Percentiles rank a stretch among this genome's conserved stretches.
phyloP scores from a whole-genome alignment of 306 rosid genomes.

The Vigna reflexopilosa region DNA sequence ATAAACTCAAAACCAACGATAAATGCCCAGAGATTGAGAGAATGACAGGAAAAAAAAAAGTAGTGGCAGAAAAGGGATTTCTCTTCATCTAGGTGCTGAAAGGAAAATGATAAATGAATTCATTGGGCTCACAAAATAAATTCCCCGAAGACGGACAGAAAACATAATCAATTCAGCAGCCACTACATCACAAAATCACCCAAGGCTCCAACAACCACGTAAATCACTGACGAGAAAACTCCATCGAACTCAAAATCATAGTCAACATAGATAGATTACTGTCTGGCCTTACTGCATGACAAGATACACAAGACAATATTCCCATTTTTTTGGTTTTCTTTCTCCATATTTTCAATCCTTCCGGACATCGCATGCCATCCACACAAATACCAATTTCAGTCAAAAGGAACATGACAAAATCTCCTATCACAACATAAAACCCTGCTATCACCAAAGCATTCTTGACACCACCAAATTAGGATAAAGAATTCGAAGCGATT shows the following conservation, averaged over 20 bases:
- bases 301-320: slow-evolving; percentile 6
- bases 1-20: slow-evolving; percentile 8
- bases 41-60: background rate
- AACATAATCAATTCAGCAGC: background rate
- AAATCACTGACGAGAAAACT: background rate
- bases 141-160: background rate
- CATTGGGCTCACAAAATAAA: background rate
- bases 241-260: slow-evolving; percentile 5
- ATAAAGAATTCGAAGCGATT: too few species aligned
- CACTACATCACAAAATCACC: slow-evolving; percentile 4
- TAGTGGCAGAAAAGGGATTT: background rate
- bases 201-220: background rate
- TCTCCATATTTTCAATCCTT: background rate
- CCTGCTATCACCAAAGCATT: background rate
- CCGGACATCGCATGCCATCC: too few species aligned
- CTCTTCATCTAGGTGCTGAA: background rate
- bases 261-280: background rate
- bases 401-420: too few species aligned
- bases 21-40: background rate
- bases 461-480: background rate
- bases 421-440: background rate
- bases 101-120: slow-evolving; percentile 1
- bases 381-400: too few species aligned
- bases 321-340: slow-evolving; percentile 24
- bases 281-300: background rate